Conservation (phyloP, 176 grass and related monocot species). For the Oryza glaberrima region DNA sequence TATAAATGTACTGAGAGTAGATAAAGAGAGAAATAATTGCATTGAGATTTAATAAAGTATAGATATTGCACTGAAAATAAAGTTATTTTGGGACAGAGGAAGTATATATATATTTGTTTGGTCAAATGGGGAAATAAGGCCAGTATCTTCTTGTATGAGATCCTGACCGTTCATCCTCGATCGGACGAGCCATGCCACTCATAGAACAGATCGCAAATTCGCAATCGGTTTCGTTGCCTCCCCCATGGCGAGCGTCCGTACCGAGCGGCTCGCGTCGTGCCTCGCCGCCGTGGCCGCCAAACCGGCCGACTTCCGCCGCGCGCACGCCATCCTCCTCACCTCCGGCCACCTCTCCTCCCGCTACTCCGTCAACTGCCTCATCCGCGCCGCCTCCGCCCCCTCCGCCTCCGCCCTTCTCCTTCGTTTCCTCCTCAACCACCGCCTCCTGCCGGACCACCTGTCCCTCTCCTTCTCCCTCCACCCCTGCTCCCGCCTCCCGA, state of each 20-base stretch:
- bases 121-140: background rate
- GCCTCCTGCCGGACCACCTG: constrained; percentile 47
- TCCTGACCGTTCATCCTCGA: background rate
- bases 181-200: background rate
- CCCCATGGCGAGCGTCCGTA: constrained; percentile 10
- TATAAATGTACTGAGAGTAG: no score
- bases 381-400: constrained; percentile 28
- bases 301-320: constrained; percentile 18
- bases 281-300: constrained; percentile 17
- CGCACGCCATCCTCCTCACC: constrained; percentile 48
- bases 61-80: no score
- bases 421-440: constrained; percentile 33
- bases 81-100: no score
- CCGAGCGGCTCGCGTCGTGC: background rate
- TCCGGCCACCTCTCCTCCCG: constrained; percentile 43
- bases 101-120: no score
- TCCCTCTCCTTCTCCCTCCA: constrained; percentile 58
- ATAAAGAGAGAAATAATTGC: no score
- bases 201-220: background rate
- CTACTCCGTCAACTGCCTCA: constrained; percentile 38
- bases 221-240: background rate
- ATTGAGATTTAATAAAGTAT: no score
- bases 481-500: constrained; percentile 33
- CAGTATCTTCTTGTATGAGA: background rate
- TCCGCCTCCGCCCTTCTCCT: constrained; percentile 38